Evolutionary conservation across 2,329 filamentous ascomycete genomes (phyloP).

Genomic region (Teratosphaeria viscida): DNA sequence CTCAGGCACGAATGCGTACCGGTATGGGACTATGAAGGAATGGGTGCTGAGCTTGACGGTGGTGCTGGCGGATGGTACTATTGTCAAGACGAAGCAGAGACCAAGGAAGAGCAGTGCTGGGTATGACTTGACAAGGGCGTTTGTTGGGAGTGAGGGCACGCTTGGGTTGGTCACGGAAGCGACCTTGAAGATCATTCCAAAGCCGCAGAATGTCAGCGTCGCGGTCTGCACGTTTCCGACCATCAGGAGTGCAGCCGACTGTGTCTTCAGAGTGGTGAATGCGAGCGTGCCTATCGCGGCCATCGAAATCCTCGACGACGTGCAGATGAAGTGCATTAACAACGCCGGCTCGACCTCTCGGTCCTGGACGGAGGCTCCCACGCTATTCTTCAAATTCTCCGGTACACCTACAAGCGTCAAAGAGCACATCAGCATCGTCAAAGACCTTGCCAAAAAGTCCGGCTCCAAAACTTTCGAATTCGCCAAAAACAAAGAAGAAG

Average conservation of each 20-base stretch:
- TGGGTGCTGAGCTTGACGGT: constrained; percentile 84
- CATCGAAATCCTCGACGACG: constrained; percentile 86
- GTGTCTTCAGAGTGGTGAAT: constrained; percentile 69
- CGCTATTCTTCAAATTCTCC: constrained; percentile 66
- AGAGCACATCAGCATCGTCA: constrained; percentile 64
- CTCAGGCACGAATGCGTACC: constrained; percentile 76
- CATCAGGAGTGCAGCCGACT: constrained; percentile 64
- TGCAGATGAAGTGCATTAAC: constrained; percentile 72
- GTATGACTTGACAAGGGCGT: constrained; percentile 81
- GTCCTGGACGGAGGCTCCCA: constrained; percentile 58
- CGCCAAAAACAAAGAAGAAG: constrained; percentile 53
- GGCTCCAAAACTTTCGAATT: constrained; percentile 62
- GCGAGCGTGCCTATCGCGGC: constrained; percentile 77
- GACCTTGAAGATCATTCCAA: constrained; percentile 73
- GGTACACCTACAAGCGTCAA: constrained; percentile 60
- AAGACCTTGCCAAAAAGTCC: constrained; percentile 46
- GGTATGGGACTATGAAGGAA: constrained; percentile 90
- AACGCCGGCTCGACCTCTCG: constrained; percentile 53
- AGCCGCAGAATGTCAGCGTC: constrained; percentile 68
- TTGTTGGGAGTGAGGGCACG: constrained; percentile 86
- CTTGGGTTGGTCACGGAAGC: constrained; percentile 87
- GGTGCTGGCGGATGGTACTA: constrained; percentile 78
- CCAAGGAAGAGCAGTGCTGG: constrained; percentile 84
- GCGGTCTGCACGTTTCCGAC: constrained; percentile 58
- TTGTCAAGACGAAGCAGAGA: constrained; percentile 80